Base-by-base conservation (phyloP, 805 yeast genomes). In the Tetrapisispora arboricola region DNA sequence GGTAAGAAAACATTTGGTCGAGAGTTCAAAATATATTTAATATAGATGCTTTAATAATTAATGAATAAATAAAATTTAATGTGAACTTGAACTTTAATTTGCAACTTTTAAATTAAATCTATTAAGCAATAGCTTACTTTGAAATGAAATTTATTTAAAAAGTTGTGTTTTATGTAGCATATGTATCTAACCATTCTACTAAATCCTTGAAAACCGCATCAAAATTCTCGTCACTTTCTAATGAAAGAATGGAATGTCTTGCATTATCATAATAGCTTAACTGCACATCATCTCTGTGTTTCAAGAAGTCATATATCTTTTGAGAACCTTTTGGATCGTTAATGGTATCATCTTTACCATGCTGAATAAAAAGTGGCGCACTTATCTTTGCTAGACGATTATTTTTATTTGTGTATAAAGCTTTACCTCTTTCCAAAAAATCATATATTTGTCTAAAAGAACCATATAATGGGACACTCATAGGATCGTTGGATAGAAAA, bases 331-430 rank as follows among this genome's bases (percentile, higher is more conserved):
- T 59, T 30, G 65, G 58, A 55, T 71, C 75, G 55, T 80, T 83
- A 49, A 83, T 70, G 28, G 68, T 60, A 55, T 84, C 94, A n/a
- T 58, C 62, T 8, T 66, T 63, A 24, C 90, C 87, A 55, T 82
- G 90, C 32, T 75, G 49, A 10, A 83, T 61, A 24, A 78, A 55
- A 4, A 81, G 50, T 0, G 84, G 76, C 10, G 70, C 64, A 7
- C 65, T 53, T 18, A 41, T 58, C 33, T 60, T 57, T 41, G 65
- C 60, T 33, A 64, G 58, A 26, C 45, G 40, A 3, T 64, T 48
- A 39, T 65, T 68, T 31, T 58, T 55, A 3, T 65, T 60, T 6
- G 65, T 54, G 28, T 69, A 54, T 35, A 83, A 63, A 16, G 54
- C 58, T 44, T 71, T 68, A n/a, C 92, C 92, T 40, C 88, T 66